Evolutionary conservation across 2,329 filamentous ascomycete species (phyloP).

Genomic region (Sporothrix inflata): DNA sequence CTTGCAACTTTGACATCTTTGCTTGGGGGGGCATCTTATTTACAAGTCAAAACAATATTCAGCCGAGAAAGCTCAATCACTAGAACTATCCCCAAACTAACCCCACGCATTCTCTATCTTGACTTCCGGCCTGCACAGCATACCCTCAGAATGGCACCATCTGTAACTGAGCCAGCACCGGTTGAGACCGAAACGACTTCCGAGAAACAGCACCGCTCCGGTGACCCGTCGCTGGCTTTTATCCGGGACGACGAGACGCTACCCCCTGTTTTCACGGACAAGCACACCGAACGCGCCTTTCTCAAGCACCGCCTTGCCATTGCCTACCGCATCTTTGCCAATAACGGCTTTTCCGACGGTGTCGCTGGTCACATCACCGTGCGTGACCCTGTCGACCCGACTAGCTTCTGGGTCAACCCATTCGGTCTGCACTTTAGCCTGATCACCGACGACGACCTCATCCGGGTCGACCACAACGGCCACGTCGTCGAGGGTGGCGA

Average conservation of each 20-base stretch:
- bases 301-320: conserved; percentile 57
- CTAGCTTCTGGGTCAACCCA: conserved; percentile 68
- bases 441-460: conserved; percentile 65
- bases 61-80: too few relatives aligned
- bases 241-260: conserved; percentile 27
- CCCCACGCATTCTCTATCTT: neutral
- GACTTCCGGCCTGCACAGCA: neutral
- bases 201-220: conserved; percentile 26
- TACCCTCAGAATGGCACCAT: conserved; percentile 28
- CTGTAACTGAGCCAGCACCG: conserved; percentile 18
- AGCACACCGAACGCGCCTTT: conserved; percentile 51
- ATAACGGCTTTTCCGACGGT: conserved; percentile 60
- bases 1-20: too few relatives aligned
- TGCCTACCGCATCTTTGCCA: conserved; percentile 60
- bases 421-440: conserved; percentile 58
- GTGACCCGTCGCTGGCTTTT: conserved; percentile 32
- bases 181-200: neutral
- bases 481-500: conserved; percentile 62
- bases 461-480: conserved; percentile 63
- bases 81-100: neutral
- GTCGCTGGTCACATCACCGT: conserved; percentile 67
- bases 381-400: conserved; percentile 60
- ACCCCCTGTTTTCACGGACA: conserved; percentile 33
- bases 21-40: too few relatives aligned
- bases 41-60: too few relatives aligned